Base-by-base conservation (phyloP, 495 filamentous ascomycete species). In the Penicillium tannophilum region DNA sequence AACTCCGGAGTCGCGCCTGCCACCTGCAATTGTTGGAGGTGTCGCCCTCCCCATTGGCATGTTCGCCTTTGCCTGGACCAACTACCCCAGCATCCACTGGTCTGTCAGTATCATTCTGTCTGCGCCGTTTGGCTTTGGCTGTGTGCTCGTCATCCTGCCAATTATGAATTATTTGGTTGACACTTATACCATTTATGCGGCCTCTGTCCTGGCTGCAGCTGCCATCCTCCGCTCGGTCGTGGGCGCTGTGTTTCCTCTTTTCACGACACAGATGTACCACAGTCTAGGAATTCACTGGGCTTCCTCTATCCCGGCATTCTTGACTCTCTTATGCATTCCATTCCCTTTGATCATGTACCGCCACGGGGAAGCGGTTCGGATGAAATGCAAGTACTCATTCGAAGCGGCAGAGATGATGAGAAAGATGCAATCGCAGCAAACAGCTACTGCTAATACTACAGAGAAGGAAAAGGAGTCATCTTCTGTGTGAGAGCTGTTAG, bases 221-320 rank as follows among this genome's bases (percentile, higher is more conserved):
- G 75, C 84, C 14, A 80, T 90, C 4, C 72, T 91, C 17, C 75
- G 82, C 8, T 79, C 74, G 2, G 33, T 74, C 17, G 88, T 91
- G 59, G 89, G 89, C 39, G 85, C 87, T 16, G 85, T 79, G 0
- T 91, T 93, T 69, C 89, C 89, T 0, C 76, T 92, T 0, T 91
- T 92, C 72, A 90, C 88, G 0, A 81, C 79, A 0, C 69, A 84
- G 45, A 86, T 91, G 85, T 91, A 88, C 69, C 50, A 72, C 7
- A 75, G 81, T 59, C 76, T 92, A 1, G 88, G 89, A 53, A 82
- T 86, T 51, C 86, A 90, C 69, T 90, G 88, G 89, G 89, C 87
- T 1, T 84, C 79, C 24, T 81, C 80, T 4, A 74, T 92, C 33
- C 86, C 87, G 1, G 89, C 86, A 0, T 90, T 91, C 66, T 73